These are phyloP conservation scores for Diplogelasinospora grovesii DNA, from an alignment of 495 filamentous ascomycete genomes.

Conservation along the genomic window DNA sequence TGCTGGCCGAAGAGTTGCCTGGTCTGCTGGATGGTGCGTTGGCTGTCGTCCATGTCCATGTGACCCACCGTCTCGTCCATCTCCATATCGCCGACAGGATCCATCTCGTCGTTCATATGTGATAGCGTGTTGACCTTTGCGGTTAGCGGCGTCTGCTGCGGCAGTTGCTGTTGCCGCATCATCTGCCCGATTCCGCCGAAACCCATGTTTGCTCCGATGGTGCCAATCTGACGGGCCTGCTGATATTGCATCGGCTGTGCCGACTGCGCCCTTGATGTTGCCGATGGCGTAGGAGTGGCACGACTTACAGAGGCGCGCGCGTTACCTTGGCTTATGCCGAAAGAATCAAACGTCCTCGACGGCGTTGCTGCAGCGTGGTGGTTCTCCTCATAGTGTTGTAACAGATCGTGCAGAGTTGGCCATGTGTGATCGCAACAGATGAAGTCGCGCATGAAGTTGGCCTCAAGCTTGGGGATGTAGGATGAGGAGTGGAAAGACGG, in stretches of 20 bases:
- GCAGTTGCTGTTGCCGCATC: slow-evolving; percentile 41
- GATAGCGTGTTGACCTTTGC: slow-evolving; percentile 29
- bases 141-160: slow-evolving; percentile 20
- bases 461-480: slow-evolving; percentile 95
- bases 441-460: slow-evolving; percentile 94
- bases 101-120: slow-evolving; percentile 61
- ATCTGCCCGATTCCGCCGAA: slow-evolving; percentile 37
- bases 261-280: slow-evolving; percentile 14
- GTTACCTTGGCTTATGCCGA: slow-evolving; percentile 14
- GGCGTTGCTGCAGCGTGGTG: slow-evolving; percentile 51
- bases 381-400: slow-evolving; percentile 93
- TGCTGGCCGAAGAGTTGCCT: slow-evolving; percentile 65
- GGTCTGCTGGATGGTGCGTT: slow-evolving; percentile 56
- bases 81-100: slow-evolving; percentile 91
- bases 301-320: slow-evolving; percentile 18
- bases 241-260: slow-evolving; percentile 29
- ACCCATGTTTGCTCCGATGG: slow-evolving; percentile 21
- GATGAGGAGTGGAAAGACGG: slow-evolving; percentile 96
- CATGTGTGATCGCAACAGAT: slow-evolving; percentile 83
- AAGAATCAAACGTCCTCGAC: slow-evolving; percentile 18
- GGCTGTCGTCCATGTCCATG: slow-evolving; percentile 52
- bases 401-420: slow-evolving; percentile 84
- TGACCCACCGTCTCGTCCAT: slow-evolving; percentile 76
- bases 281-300: slow-evolving; percentile 20
- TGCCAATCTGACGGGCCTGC: slow-evolving; percentile 29